Conservation (phyloP, 169 alveolate species). For the Perkinsus chesapeaki region DNA sequence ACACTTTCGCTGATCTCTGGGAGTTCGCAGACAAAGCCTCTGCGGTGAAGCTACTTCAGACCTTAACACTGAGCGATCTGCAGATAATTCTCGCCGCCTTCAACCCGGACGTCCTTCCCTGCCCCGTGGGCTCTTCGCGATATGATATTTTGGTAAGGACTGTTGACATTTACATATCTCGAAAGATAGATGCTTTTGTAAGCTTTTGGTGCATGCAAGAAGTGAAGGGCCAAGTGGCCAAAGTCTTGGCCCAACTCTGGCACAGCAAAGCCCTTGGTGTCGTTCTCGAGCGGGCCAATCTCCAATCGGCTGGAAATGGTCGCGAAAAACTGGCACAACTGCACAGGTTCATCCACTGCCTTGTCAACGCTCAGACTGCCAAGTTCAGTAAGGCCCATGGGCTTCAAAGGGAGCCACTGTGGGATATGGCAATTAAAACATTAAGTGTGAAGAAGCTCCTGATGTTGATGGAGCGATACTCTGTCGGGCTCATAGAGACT, state of each 20-base stretch:
- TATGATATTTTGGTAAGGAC: not conserved
- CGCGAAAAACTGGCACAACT: not conserved
- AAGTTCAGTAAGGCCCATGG: not conserved
- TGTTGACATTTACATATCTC: not conserved
- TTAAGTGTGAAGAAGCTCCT: not conserved
- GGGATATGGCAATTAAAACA: not conserved
- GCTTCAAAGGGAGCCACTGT: not conserved
- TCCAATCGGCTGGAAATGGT: not conserved
- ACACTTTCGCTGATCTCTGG: not conserved
- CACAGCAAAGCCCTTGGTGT: not conserved
- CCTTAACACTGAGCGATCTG: not conserved
- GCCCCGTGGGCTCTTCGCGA: not conserved
- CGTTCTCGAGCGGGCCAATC: not conserved
- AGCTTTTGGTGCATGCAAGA: not conserved
- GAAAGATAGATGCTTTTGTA: not conserved
- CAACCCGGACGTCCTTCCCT: not conserved
- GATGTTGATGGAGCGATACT: not conserved
- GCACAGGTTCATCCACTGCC: not conserved
- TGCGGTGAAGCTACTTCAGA: not conserved
- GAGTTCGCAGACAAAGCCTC: not conserved
- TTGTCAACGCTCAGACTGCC: not conserved
- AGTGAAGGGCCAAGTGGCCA: not conserved
- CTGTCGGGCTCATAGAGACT: not conserved
- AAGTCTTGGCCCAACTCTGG: not conserved
- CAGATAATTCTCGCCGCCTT: not conserved